Conservation (phyloP, 169 alveolate genomes). For the Plasmodium fragile region DNA sequence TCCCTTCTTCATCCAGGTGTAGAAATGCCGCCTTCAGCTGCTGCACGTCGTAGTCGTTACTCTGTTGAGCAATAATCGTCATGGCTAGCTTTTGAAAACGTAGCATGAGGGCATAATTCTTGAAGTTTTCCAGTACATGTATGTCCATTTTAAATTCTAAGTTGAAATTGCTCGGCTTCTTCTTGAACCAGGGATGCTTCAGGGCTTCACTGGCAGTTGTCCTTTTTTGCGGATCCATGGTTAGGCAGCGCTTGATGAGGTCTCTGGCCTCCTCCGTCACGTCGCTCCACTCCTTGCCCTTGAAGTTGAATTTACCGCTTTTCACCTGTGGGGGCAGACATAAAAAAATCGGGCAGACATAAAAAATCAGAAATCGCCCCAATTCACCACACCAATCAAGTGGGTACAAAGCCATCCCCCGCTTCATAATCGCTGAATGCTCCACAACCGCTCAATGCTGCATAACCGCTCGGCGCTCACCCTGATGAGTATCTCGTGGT, state of each 20-base stretch:
- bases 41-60: constrained; percentile 79
- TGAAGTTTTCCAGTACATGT: constrained; percentile 64
- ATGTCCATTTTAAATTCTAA: constrained; percentile 53
- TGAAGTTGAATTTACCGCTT: constrained; percentile 88
- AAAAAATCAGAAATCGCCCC: not conserved
- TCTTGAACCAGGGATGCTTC: constrained; percentile 90
- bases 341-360: too few species aligned
- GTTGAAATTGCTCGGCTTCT: constrained; percentile 20
- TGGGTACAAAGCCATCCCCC: too few species aligned
- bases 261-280: constrained; percentile 92
- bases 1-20: constrained; percentile 79
- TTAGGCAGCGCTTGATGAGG: constrained; percentile 87
- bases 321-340: constrained; percentile 79
- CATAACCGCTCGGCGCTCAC: not conserved
- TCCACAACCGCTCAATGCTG: not conserved
- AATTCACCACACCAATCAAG: not conserved
- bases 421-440: too few species aligned
- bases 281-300: constrained; percentile 90
- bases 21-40: constrained; percentile 78
- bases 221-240: constrained; percentile 90
- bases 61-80: constrained; percentile 83
- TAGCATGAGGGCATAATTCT: constrained; percentile 49
- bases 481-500: constrained; percentile 85
- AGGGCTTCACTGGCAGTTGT: constrained; percentile 89
- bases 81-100: constrained; percentile 80